phyloP scores from a whole-genome alignment of 805 yeast species.

The Teunomyces tritomae region DNA sequence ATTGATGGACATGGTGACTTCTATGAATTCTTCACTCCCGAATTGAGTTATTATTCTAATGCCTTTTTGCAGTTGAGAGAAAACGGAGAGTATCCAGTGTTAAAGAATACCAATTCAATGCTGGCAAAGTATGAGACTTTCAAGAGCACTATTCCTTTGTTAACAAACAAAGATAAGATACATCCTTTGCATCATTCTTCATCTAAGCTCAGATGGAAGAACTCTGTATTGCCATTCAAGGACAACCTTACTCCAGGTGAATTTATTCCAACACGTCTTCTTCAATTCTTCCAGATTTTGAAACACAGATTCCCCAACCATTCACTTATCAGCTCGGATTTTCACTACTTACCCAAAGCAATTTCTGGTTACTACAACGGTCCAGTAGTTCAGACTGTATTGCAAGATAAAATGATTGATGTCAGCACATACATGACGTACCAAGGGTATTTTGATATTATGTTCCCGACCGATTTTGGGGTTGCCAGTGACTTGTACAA shows the following conservation, averaged over 20 bases:
- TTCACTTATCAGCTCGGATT: constrained; percentile 71
- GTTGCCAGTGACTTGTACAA: constrained; percentile 60
- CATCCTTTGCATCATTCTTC: constrained; percentile 64
- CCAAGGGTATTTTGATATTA: constrained; percentile 82
- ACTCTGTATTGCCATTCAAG: constrained; percentile 60
- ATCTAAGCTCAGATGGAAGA: constrained; percentile 39
- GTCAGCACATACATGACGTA: constrained; percentile 75
- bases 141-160: constrained; percentile 28
- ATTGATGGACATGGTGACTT: constrained; percentile 73
- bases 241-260: constrained; percentile 70
- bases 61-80: constrained; percentile 57
- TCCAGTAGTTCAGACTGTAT: constrained; percentile 79
- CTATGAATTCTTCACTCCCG: constrained; percentile 66
- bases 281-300: constrained; percentile 63
- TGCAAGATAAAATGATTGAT: constrained; percentile 64
- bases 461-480: constrained; percentile 80
- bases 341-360: constrained; percentile 46
- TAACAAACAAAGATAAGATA: constrained; percentile 26
- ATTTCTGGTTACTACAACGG: constrained; percentile 57
- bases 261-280: constrained; percentile 73
- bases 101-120: constrained; percentile 21
- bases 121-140: constrained; percentile 23
- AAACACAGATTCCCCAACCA: constrained; percentile 71
- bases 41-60: constrained; percentile 55
- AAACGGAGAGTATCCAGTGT: constrained; percentile 38